Conservation (phyloP, 1,284 basidiomycete species). For the Rhodotorula sp. region DNA sequence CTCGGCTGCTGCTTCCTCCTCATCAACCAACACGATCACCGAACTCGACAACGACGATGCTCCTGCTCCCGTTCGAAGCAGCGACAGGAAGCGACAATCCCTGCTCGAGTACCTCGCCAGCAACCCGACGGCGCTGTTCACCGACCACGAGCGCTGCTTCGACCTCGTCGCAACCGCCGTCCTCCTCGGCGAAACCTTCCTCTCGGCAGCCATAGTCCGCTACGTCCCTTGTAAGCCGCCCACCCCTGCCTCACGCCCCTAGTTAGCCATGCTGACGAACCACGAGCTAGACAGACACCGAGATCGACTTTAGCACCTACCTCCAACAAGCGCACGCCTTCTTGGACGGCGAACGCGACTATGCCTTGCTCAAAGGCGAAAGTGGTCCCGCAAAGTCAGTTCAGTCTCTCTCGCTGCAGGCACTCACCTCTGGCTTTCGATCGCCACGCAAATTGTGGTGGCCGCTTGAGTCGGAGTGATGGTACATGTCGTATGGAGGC, state of each 20-base stretch:
- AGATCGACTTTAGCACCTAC: conserved; percentile 96
- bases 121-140: conserved; percentile 10
- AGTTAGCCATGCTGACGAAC: no score
- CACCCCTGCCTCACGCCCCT: no score
- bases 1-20: not conserved
- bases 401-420: no score
- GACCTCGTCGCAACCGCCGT: conserved; percentile 47
- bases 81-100: not conserved
- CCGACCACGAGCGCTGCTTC: conserved; percentile 14
- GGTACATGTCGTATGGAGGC: not conserved
- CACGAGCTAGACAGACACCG: conserved; percentile 68
- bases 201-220: conserved; percentile 73
- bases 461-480: no score
- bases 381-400: conserved; percentile 90
- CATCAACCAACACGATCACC: not conserved
- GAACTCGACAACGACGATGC: no score
- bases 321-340: conserved; percentile 81
- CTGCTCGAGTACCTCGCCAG: not conserved
- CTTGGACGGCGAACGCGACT: conserved; percentile 78
- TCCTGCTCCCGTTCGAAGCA: not conserved
- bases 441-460: no score
- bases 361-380: conserved; percentile 79
- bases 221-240: conserved; percentile 70
- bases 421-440: no score
- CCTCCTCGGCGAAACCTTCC: conserved; percentile 66